A percentile compares a stretch with the other conserved stretches of the same genome.
Evolutionary conservation across 2,329 filamentous ascomycete genomes (phyloP).

Genomic region (Hypoxylon sp.): DNA sequence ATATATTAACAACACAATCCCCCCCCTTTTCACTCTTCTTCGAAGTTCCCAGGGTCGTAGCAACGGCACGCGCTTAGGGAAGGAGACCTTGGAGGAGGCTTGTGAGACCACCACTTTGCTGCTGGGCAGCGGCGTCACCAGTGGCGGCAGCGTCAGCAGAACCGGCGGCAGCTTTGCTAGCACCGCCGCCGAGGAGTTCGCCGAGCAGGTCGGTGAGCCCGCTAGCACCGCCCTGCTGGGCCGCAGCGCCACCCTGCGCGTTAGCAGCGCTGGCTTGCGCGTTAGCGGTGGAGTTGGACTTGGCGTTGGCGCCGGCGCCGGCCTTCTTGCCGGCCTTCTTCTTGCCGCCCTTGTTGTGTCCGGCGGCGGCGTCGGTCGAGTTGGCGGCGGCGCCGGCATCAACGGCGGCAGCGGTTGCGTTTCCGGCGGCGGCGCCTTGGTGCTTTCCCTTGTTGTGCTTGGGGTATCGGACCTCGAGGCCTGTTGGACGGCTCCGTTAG

Average conservation of each 20-base stretch:
- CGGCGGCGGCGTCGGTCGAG: conserved; percentile 26
- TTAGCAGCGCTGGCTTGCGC: neutral
- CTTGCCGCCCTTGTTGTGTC: conserved; percentile 10
- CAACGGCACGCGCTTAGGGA: conserved; percentile 5
- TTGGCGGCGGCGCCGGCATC: conserved; percentile 34
- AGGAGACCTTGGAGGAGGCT: conserved; percentile 30
- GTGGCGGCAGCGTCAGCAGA: conserved; percentile 13
- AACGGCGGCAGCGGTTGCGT: conserved; percentile 24
- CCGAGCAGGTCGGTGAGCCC: conserved; percentile 31
- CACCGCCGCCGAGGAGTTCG: conserved; percentile 19
- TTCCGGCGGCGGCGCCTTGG: conserved; percentile 10
- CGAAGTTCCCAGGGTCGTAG: neutral
- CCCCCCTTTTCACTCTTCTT: conserved; percentile 1
- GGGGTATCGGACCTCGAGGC: conserved; percentile 39
- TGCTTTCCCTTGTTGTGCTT: conserved; percentile 27
- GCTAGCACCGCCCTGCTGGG: conserved; percentile 25
- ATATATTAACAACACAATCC: conserved; percentile 26
- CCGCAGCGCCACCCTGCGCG: conserved; percentile 3
- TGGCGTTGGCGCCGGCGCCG: neutral
- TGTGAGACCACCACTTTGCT: conserved; percentile 16
- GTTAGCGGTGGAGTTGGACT: conserved; percentile 3
- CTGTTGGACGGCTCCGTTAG: conserved; percentile 30
- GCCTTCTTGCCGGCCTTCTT: conserved; percentile 4
- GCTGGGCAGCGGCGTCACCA: conserved; percentile 13
- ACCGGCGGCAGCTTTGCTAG: conserved; percentile 17